phyloP scores from a whole-genome alignment of 106 monocot genomes.

The Dioscorea zingiberensis region DNA sequence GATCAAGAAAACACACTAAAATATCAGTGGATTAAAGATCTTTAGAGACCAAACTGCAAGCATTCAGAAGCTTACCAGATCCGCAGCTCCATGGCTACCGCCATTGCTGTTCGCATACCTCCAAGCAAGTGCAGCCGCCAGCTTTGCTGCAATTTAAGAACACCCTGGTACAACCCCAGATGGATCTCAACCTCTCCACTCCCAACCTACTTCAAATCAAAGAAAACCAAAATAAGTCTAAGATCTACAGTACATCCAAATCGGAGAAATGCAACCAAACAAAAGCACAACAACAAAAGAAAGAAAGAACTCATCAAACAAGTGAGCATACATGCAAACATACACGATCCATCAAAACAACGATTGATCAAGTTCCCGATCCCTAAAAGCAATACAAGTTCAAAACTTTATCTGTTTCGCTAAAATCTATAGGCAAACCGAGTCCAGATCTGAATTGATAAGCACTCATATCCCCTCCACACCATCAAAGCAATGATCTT shows the following conservation, averaged over 20 bases:
- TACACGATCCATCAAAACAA: too few species aligned
- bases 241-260: not conserved
- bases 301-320: too few species aligned
- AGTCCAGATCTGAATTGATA: not conserved
- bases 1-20: too few species aligned
- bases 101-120: slow-evolving; percentile 48
- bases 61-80: slow-evolving; percentile 40
- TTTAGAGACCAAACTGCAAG: too few species aligned
- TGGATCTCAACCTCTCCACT: not conserved
- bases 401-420: too few species aligned
- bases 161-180: not conserved
- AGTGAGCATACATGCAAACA: too few species aligned
- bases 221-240: not conserved
- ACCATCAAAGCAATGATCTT: too few species aligned
- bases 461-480: too few species aligned
- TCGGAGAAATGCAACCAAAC: not conserved
- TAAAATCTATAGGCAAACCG: not conserved
- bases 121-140: slow-evolving; percentile 77
- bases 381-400: too few species aligned
- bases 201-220: not conserved
- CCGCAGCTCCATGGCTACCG: slow-evolving; percentile 45
- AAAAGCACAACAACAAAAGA: too few species aligned
- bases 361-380: too few species aligned
- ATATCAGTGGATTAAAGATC: too few species aligned
- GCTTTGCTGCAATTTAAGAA: slow-evolving; percentile 24